A percentile compares a stretch with the other conserved stretches of the same genome.
phyloP scores from a whole-genome alignment of 345 rosid species.

The Sonneratia caseolaris region DNA sequence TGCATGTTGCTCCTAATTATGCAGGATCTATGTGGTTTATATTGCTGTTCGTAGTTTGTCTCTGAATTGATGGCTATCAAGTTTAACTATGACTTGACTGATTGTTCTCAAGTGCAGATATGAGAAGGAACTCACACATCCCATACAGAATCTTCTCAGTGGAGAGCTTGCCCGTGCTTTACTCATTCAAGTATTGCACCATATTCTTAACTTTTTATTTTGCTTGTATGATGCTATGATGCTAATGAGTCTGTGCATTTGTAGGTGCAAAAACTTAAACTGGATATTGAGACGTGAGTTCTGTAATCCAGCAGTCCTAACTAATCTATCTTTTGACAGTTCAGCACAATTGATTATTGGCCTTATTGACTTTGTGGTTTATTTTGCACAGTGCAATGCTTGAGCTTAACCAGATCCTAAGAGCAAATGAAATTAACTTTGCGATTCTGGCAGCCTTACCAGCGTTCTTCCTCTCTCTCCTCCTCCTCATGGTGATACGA shows the following conservation, averaged over 20 bases:
- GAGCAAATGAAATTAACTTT: conserved; percentile 94
- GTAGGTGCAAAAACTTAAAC: conserved; percentile 95
- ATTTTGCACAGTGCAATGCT: conserved; percentile 76
- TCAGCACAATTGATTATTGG: conserved; percentile 5
- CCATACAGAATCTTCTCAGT: conserved; percentile 71
- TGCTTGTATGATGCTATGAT: conserved; percentile 11
- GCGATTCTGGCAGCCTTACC: conserved; percentile 94
- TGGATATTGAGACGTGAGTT: conserved; percentile 89
- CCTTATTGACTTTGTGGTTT: neutral
- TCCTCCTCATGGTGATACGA: conserved; percentile 50
- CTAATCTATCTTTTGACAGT: conserved; percentile 5
- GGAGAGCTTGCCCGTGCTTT: conserved; percentile 98
- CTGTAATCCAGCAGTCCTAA: conserved; percentile 13
- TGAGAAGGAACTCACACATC: conserved; percentile 76
- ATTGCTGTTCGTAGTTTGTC: neutral
- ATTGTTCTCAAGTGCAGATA: conserved; percentile 42
- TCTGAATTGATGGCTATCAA: neutral
- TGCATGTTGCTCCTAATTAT: neutral
- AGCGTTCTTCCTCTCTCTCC: conserved; percentile 68
- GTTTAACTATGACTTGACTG: neutral
- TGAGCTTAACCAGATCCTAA: conserved; percentile 87
- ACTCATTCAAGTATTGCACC: conserved; percentile 70
- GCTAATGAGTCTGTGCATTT: conserved; percentile 13
- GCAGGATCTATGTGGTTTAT: neutral
- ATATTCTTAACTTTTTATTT: conserved; percentile 7